These are phyloP conservation scores for Rubia balearica DNA, from an alignment of 305 asterid genomes.

Conservation along the genomic window DNA sequence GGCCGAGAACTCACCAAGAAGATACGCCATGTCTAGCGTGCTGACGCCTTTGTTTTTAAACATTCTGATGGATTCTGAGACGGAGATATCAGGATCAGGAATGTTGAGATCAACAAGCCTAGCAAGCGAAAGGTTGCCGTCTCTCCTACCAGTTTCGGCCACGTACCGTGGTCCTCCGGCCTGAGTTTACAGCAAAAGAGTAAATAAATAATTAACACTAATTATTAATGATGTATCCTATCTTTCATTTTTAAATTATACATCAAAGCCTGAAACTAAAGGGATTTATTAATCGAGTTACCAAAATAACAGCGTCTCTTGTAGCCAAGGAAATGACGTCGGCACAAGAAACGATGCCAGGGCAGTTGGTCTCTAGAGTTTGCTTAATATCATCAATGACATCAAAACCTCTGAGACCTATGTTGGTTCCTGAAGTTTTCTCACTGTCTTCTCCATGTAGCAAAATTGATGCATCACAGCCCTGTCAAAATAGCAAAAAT, in stretches of 20 bases:
- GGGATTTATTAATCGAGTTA: not conserved
- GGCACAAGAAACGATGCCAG: slow-evolving; percentile 48
- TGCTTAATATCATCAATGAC: slow-evolving; percentile 12
- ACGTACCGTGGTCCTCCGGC: slow-evolving; percentile 8
- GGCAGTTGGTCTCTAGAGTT: slow-evolving; percentile 14
- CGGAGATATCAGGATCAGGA: not conserved
- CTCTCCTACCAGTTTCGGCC: slow-evolving; percentile 9
- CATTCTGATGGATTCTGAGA: slow-evolving; percentile 2
- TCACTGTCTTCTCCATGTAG: slow-evolving; percentile 13
- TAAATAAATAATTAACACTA: too few relatives aligned
- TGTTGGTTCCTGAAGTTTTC: slow-evolving; percentile 3
- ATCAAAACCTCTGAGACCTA: slow-evolving; percentile 5
- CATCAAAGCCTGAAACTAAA: too few relatives aligned
- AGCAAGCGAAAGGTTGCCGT: not conserved
- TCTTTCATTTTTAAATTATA: too few relatives aligned
- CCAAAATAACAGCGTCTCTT: slow-evolving; percentile 11
- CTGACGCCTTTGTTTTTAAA: not conserved
- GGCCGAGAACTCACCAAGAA: slow-evolving; percentile 4
- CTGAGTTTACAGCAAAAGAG: not conserved
- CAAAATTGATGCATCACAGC: slow-evolving; percentile 11
- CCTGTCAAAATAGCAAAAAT: not conserved
- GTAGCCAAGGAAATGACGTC: slow-evolving; percentile 49
- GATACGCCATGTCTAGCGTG: slow-evolving; percentile 2
- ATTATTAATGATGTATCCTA: too few relatives aligned
- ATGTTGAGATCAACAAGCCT: not conserved